These are phyloP conservation scores for Metschnikowia reukaufii DNA, from an alignment of 805 yeast genomes.

Conservation along the genomic window DNA sequence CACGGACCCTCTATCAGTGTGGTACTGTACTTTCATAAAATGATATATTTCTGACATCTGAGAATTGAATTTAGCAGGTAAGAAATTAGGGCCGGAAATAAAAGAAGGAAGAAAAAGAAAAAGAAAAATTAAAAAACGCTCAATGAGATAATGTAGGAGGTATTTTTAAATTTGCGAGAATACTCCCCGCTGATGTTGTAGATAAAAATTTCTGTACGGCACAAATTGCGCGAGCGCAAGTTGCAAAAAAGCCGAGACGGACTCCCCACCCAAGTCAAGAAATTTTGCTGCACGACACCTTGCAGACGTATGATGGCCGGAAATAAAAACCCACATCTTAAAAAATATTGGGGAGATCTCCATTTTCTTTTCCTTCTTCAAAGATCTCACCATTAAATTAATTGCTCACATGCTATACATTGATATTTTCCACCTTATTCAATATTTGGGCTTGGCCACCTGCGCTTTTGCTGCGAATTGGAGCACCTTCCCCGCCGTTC, in stretches of 20 bases:
- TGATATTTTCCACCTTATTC: conserved; percentile 3
- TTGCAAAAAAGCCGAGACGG: neutral
- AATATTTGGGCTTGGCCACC: conserved; percentile 9
- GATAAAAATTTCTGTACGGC: neutral
- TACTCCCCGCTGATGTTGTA: conserved; percentile 2
- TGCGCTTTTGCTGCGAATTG: conserved; percentile 32
- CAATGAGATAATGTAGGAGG: neutral
- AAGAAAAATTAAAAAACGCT: too few species aligned
- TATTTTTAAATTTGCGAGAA: neutral
- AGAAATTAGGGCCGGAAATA: too few species aligned
- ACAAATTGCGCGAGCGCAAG: neutral
- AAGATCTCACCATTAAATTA: neutral
- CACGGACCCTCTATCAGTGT: too few species aligned
- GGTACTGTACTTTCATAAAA: too few species aligned
- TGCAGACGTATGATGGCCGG: neutral
- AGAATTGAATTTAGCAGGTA: too few species aligned
- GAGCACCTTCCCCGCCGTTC: conserved; percentile 47
- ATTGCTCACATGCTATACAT: neutral
- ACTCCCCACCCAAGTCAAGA: neutral
- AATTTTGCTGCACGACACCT: neutral
- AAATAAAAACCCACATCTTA: too few species aligned
- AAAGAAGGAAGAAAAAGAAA: too few species aligned
- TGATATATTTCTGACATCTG: too few species aligned
- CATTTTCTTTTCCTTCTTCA: too few species aligned
- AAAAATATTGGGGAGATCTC: neutral